Base-by-base conservation (phyloP, 2,329 filamentous ascomycete species). In the Talaromyces sp. region DNA sequence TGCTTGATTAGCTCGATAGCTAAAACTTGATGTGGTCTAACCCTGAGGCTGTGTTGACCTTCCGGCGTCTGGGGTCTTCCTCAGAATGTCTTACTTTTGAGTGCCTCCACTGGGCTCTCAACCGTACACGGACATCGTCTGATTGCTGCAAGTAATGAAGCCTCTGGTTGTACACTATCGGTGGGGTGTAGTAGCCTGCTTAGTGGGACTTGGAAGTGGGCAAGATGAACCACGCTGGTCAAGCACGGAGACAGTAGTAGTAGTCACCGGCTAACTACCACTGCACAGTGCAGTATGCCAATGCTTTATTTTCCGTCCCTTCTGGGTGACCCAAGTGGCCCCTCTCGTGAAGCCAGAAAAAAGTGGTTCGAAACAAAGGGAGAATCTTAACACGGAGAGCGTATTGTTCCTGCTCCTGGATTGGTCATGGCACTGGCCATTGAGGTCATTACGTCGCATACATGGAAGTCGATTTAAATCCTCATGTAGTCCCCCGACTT, bases 81-180 rank as follows among this genome's bases (percentile, higher is more conserved):
- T 71, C 69, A 69, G 62, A 64, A 66, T 71, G 70, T 70, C 69
- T 71, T 69, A 71, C 69, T 49, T 68, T 47, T 49, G 47, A 24
- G 49, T 22, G 41, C 50, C 41, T 37, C 27, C n/a, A 22, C 19
- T 45, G 45, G n/a, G 10, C 31, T 27, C n/a, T 61, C 45, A 22
- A 52, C 43, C 58, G 45, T 16, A 41, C 31, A 39, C 19, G 60
- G 16, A 62, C 60, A 43, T 62, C 60, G 33, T 54, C 60, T 39
- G 60, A 62, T 62, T 43, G 27, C 10, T 54, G 35, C 60, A 54
- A 41, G 47, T 24, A 14, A 39, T 41, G 9, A 54, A 62, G 22
- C 33, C 31, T 39, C 33, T n/a, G 19, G 33, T 39, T 37, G 16
- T 10, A 56, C 52, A 13, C 52, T 37, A 56, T 56, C 37, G 33